These are phyloP conservation scores for Saccharum officinarum DNA, from an alignment of 176 grass and related monocot species.

Conservation along the genomic window DNA sequence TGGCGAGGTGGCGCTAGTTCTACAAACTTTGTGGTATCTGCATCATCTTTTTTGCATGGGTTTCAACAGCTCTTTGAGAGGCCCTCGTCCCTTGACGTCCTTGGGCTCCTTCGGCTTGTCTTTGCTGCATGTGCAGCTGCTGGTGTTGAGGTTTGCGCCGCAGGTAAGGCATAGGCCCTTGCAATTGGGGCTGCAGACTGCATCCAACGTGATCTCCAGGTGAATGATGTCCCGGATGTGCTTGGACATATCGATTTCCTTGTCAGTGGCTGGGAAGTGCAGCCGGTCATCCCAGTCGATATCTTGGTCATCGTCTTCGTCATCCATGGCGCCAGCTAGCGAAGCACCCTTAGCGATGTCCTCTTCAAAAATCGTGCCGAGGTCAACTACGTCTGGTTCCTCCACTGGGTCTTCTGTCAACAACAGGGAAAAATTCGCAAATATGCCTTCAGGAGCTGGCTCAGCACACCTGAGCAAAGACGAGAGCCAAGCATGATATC, in stretches of 20 bases:
- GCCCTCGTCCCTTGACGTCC: constrained; percentile 29
- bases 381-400: constrained; percentile 58
- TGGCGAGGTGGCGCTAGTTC: neutral
- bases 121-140: constrained; percentile 47
- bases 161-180: constrained; percentile 69
- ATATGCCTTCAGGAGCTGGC: constrained; percentile 64
- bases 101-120: neutral
- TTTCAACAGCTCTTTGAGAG: constrained; percentile 52
- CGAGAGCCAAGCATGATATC: neutral
- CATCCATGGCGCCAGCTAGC: neutral
- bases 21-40: neutral
- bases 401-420: constrained; percentile 64
- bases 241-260: constrained; percentile 85
- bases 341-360: constrained; percentile 29
- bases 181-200: constrained; percentile 62
- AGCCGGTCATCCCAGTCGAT: constrained; percentile 78
- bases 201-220: constrained; percentile 66
- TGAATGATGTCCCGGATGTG: constrained; percentile 77
- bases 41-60: constrained; percentile 42
- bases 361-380: constrained; percentile 47
- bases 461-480: constrained; percentile 57
- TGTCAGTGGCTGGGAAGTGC: constrained; percentile 62
- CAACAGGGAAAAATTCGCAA: constrained; percentile 70
- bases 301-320: constrained; percentile 50
- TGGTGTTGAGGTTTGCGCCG: constrained; percentile 62